These are phyloP conservation scores for Rubus parviflorus DNA, from an alignment of 306 rosid species.

Conservation along the genomic window DNA sequence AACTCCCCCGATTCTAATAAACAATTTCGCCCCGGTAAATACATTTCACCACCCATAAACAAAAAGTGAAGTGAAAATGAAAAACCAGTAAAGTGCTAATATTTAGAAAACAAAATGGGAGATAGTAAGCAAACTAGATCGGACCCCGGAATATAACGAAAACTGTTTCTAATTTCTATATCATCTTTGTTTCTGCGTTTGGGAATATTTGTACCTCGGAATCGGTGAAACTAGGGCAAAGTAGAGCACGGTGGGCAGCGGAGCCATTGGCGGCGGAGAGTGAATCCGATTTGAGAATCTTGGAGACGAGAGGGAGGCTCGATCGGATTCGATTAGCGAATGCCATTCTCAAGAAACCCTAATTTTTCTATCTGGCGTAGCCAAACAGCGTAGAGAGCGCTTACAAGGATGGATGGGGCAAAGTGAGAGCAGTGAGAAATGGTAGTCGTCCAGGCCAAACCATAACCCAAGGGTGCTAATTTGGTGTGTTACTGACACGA, in stretches of 20 bases:
- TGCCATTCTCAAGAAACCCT: conserved; percentile 71
- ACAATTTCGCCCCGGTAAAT: too few species aligned
- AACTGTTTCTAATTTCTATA: neutral
- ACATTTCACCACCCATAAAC: too few species aligned
- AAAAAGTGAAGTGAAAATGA: neutral
- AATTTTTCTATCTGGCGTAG: conserved; percentile 12
- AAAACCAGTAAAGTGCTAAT: too few species aligned
- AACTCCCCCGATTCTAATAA: too few species aligned
- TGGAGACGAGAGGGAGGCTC: conserved; percentile 49
- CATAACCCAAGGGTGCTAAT: too few species aligned
- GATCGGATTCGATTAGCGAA: conserved; percentile 58
- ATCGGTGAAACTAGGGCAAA: conserved; percentile 34
- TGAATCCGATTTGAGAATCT: conserved; percentile 39
- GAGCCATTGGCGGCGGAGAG: conserved; percentile 41
- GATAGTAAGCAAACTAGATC: neutral
- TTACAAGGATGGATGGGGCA: neutral
- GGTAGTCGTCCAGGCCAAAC: too few species aligned
- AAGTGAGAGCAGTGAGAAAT: neutral
- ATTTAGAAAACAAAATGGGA: neutral
- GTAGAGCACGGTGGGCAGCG: conserved; percentile 39
- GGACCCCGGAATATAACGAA: neutral
- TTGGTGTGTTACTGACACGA: too few species aligned
- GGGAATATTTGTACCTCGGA: conserved; percentile 35
- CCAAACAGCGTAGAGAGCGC: neutral
- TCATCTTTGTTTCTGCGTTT: neutral